Percentiles rank a stretch among this genome's conserved stretches.
Conservation (phyloP, 495 filamentous ascomycete species). For the Terfezia boudieri region DNA sequence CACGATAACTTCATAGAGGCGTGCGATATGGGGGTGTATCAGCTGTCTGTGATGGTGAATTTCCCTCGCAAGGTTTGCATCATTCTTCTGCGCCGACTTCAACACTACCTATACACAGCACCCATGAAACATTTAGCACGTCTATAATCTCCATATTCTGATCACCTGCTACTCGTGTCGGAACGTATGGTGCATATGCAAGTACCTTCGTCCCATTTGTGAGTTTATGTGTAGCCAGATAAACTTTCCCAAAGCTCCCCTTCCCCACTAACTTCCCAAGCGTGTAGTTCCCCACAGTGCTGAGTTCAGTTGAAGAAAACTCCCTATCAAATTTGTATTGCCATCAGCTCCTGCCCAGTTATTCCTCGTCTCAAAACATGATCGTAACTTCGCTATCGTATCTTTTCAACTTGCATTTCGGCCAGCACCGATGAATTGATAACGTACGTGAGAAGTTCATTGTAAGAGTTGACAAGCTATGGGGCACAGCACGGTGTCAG, state of each 20-base stretch:
- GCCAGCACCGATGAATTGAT: too few species aligned
- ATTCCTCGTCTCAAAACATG: too few species aligned
- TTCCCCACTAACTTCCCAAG: constrained; percentile 84
- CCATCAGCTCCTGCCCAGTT: too few species aligned
- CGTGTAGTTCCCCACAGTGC: constrained; percentile 82
- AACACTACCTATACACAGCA: constrained; percentile 53
- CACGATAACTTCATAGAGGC: constrained; percentile 92
- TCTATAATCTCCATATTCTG: constrained; percentile 1
- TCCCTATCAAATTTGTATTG: constrained; percentile 33
- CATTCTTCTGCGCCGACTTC: constrained; percentile 90
- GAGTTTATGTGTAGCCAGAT: constrained; percentile 87
- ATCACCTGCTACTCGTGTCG: background rate
- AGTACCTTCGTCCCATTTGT: constrained; percentile 92
- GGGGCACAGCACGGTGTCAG: background rate
- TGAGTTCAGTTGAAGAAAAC: constrained; percentile 79
- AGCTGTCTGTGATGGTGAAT: constrained; percentile 98
- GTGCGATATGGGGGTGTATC: constrained; percentile 87
- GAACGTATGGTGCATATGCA: background rate
- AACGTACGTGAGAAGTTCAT: constrained; percentile 80
- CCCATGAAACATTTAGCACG: background rate
- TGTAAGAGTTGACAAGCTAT: constrained; percentile 89
- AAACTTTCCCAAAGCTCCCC: constrained; percentile 95
- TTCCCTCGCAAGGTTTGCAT: constrained; percentile 83
- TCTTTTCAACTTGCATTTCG: too few species aligned
- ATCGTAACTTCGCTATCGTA: too few species aligned